Evolutionary conservation across 2,329 filamentous ascomycete genomes (phyloP), one percentile per base, ranked within the genome.

Genomic region (Penicillium nordicum): DNA sequence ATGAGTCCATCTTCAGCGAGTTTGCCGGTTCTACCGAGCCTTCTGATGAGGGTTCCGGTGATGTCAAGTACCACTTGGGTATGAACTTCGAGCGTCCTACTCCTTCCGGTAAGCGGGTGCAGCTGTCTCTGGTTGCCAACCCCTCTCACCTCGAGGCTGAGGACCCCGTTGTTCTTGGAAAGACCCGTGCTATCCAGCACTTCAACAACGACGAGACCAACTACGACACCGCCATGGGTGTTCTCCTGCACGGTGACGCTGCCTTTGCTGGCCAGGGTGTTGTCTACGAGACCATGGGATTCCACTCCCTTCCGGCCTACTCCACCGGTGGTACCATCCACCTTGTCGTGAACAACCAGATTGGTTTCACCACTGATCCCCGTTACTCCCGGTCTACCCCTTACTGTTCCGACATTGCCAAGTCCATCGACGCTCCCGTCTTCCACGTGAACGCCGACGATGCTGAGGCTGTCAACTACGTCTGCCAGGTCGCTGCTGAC

Each of bases 31-130:
- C 88, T 45, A 80, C 89, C 23, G 91, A 90, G 72, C 90, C 90
- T 53, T 89, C 90, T 66, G 94, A 97, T 67, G 93, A 99, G 79
- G 94, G 94, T 58, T 97, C 94, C 57, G 94, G 94, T 69, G 94
- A 99, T 75, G 94, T 99, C 78, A 99, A 99, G 79, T 99, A 99
- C 80, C 94, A 99, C 80, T 82, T 99, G 70, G 94, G 94, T 73
- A 99, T 99, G 94, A 99, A 99, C 82, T 99, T 99, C 67, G 94
- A 99, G 81, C 91, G 94, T 62, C 94, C 94, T 53, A 99, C 94
- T 10, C 94, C 94, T 57, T 97, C 93, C 42, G 94, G 94, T 69
- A 97, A 97, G 85, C 94, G 94, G 63, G 94, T 99, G n/a, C 94
- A 99, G 80, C 86, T 99, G 53, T 99, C 94, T 60, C 86, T 99